Percentiles rank a stretch among this genome's conserved stretches.
phyloP scores from a whole-genome alignment of 2,329 filamentous ascomycete genomes.

The Xylariaceae sp. region DNA sequence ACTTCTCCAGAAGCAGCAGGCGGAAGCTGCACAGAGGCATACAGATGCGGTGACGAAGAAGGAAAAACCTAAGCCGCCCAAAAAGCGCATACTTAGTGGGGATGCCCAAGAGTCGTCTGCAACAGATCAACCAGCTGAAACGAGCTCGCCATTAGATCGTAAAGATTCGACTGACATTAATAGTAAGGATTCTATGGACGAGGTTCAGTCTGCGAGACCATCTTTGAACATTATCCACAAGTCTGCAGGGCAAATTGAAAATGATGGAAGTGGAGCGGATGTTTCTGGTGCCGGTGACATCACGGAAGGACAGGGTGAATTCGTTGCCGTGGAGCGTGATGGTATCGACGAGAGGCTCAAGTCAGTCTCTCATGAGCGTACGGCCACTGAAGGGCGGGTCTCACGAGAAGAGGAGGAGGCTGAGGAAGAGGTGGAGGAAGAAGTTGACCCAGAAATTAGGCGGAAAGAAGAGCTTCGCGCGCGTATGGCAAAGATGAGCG shows the following conservation, averaged over 20 bases:
- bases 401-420: constrained; percentile 64
- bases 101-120: constrained; percentile 32
- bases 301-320: constrained; percentile 56
- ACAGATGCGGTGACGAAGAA: constrained; percentile 75
- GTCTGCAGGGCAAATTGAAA: constrained; percentile 45
- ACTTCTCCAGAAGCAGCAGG: constrained; percentile 85
- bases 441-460: constrained; percentile 80
- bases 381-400: constrained; percentile 34
- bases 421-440: constrained; percentile 76
- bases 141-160: constrained; percentile 41
- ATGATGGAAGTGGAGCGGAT: constrained; percentile 62
- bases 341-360: constrained; percentile 63
- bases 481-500: constrained; percentile 97
- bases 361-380: constrained; percentile 37
- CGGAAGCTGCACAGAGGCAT: constrained; percentile 80
- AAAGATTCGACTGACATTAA: constrained; percentile 45
- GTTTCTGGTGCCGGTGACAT: constrained; percentile 62
- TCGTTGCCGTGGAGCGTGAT: constrained; percentile 59
- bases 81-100: constrained; percentile 57
- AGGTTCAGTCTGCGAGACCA: constrained; percentile 37
- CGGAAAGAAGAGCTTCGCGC: constrained; percentile 85
- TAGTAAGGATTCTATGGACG: constrained; percentile 51
- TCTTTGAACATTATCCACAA: constrained; percentile 49
- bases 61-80: constrained; percentile 76
- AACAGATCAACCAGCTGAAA: constrained; percentile 35